phyloP scores from a whole-genome alignment of 495 filamentous ascomycete species.

The Pyrenula aspistea region DNA sequence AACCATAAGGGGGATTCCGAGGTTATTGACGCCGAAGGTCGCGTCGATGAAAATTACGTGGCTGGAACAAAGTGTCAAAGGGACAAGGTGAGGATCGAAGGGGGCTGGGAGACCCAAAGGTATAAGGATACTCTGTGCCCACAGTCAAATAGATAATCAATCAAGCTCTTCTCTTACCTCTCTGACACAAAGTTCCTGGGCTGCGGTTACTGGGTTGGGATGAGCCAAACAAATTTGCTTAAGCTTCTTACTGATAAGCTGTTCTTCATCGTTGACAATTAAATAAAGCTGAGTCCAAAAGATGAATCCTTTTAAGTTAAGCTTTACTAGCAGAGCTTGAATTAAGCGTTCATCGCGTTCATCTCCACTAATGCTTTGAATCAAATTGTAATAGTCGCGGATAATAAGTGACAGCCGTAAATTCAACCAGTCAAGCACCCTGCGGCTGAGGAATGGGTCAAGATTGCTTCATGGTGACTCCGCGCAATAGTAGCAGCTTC shows the following conservation, averaged over 20 bases:
- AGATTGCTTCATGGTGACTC: neutral
- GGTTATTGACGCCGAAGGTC: slow-evolving; percentile 1
- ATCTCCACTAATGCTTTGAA: slow-evolving; percentile 1
- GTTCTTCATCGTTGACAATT: neutral
- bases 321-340: neutral
- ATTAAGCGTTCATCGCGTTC: neutral
- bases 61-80: too few relatives aligned
- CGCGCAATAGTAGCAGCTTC: neutral
- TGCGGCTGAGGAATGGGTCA: neutral
- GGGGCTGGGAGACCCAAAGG: too few relatives aligned
- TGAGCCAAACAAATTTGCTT: slow-evolving; percentile 1
- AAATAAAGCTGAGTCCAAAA: neutral
- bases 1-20: neutral
- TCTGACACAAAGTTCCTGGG: slow-evolving; percentile 1
- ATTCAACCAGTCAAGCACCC: neutral
- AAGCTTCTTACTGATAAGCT: neutral
- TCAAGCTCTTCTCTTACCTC: too few relatives aligned
- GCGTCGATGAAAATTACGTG: neutral
- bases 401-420: neutral
- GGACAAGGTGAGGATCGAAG: too few relatives aligned
- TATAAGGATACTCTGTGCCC: too few relatives aligned
- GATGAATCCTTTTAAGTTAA: neutral
- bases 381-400: slow-evolving; percentile 1
- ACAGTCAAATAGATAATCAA: too few relatives aligned
- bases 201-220: neutral